phyloP scores from a whole-genome alignment of 2,329 filamentous ascomycete species.

The Aspergillus neotritici region DNA sequence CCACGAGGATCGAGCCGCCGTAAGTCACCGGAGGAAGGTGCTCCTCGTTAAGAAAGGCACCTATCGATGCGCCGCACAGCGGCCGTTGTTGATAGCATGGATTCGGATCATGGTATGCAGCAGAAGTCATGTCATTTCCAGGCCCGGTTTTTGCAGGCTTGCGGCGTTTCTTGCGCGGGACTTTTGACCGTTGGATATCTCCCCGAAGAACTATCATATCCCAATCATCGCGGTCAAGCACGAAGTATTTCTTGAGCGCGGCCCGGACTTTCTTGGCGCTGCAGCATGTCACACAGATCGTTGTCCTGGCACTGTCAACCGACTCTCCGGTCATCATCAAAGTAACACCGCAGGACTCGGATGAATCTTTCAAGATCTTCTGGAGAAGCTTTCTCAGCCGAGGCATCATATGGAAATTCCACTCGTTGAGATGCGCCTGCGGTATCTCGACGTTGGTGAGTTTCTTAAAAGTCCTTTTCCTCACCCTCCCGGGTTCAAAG shows the following conservation, averaged over 20 bases:
- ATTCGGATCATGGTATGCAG: conserved; percentile 47
- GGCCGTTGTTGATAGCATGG: conserved; percentile 73
- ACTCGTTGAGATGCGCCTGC: conserved; percentile 50
- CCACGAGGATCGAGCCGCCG: conserved; percentile 78
- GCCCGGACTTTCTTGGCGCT: conserved; percentile 54
- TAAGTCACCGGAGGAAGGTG: conserved; percentile 89
- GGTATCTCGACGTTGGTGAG: conserved; percentile 49
- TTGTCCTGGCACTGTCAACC: conserved; percentile 53
- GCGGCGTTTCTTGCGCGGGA: conserved; percentile 39
- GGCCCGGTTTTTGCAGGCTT: conserved; percentile 30
- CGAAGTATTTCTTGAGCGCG: conserved; percentile 53
- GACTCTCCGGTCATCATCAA: conserved; percentile 57
- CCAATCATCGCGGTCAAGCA: conserved; percentile 51
- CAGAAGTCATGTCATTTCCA: conserved; percentile 21
- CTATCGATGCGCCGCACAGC: conserved; percentile 83
- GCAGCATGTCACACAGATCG: conserved; percentile 59
- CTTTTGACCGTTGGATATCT: conserved; percentile 52
- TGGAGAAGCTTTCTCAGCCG: conserved; percentile 55
- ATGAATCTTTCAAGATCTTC: conserved; percentile 53
- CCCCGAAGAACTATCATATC: conserved; percentile 58
- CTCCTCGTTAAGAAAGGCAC: conserved; percentile 76
- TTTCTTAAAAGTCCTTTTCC: conserved; percentile 41
- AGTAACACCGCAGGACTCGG: conserved; percentile 57
- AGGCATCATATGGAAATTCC: conserved; percentile 54
- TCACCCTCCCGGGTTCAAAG: conserved; percentile 25